Conservation (phyloP, 192 early-diverging fungal genomes). For the Phycomyces nitens region DNA sequence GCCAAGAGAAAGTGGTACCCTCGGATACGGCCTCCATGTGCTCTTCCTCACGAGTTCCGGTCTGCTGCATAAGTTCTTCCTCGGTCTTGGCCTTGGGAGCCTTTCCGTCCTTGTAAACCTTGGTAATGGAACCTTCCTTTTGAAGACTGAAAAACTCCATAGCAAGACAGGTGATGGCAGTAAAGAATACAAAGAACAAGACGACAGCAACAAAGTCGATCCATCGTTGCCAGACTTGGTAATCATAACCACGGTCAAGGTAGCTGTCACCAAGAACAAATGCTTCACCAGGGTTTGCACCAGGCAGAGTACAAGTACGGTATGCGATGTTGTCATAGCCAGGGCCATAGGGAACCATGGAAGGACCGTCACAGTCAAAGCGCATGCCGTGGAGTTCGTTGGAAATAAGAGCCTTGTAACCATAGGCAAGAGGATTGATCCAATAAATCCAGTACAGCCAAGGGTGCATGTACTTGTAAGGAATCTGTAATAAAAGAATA, state of each 20-base stretch:
- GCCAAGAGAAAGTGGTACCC: slow-evolving; percentile 64
- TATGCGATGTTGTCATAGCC: slow-evolving; percentile 42
- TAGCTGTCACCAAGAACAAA: slow-evolving; percentile 53
- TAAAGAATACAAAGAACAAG: slow-evolving; percentile 41
- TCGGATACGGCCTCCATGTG: slow-evolving; percentile 43
- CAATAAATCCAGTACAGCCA: slow-evolving; percentile 61
- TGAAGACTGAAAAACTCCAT: slow-evolving; percentile 65
- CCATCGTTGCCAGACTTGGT: slow-evolving; percentile 50
- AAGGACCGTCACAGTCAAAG: slow-evolving; percentile 21
- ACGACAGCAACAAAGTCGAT: slow-evolving; percentile 46
- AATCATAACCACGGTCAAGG: slow-evolving; percentile 44
- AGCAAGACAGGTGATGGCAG: slow-evolving; percentile 38
- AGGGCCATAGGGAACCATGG: slow-evolving; percentile 46
- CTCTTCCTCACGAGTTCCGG: slow-evolving; percentile 17
- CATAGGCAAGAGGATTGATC: slow-evolving; percentile 73
- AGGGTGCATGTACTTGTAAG: slow-evolving; percentile 57
- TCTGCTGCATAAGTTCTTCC: slow-evolving; percentile 4
- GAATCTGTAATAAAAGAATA: slow-evolving; percentile 27
- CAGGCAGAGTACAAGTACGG: slow-evolving; percentile 55
- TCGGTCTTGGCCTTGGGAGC: slow-evolving; percentile 10
- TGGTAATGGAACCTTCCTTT: slow-evolving; percentile 50
- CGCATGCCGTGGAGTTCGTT: slow-evolving; percentile 57
- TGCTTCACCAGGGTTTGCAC: slow-evolving; percentile 44
- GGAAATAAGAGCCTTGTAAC: slow-evolving; percentile 62
- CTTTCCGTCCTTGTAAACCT: slow-evolving; percentile 46